A percentile compares a stretch with the other conserved stretches of the same genome.
Conservation (phyloP, 441 rosid genomes). For the Rhodomyrtus psidioides region DNA sequence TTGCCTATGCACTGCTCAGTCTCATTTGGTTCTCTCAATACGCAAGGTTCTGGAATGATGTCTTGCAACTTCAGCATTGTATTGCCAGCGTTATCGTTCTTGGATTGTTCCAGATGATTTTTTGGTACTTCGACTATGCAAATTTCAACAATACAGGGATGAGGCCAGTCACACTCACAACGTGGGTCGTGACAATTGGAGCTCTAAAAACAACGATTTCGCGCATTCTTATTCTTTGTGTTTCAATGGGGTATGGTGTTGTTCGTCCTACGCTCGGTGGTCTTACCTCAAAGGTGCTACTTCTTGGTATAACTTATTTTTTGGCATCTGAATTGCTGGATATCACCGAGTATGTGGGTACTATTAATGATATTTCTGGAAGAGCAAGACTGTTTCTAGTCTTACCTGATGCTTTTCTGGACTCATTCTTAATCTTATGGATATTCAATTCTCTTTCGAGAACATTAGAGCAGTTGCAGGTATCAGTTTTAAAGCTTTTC, state of each 20-base stretch:
- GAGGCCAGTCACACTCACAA: conserved; percentile 72
- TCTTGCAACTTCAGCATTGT: conserved; percentile 90
- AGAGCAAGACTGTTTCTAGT: conserved; percentile 84
- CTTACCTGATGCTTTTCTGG: conserved; percentile 87
- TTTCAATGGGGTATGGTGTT: conserved; percentile 99
- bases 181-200: conserved; percentile 90
- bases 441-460: conserved; percentile 81
- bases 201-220: conserved; percentile 70
- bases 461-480: conserved; percentile 92
- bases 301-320: conserved; percentile 80
- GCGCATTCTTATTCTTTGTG: conserved; percentile 65
- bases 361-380: conserved; percentile 79
- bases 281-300: conserved; percentile 83
- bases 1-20: conserved; percentile 62
- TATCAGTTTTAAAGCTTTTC: conserved; percentile 14
- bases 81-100: conserved; percentile 63
- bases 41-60: conserved; percentile 69
- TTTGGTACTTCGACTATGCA: conserved; percentile 82
- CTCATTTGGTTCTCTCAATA: conserved; percentile 76
- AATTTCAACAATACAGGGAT: conserved; percentile 68
- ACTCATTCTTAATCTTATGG: conserved; percentile 93
- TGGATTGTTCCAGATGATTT: conserved; percentile 84
- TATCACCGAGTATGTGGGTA: conserved; percentile 84
- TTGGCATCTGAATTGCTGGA: conserved; percentile 87
- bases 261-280: conserved; percentile 96